Evolutionary conservation across 2,329 filamentous ascomycete genomes (phyloP).

Genomic region (Dactylonectria macrodidyma): DNA sequence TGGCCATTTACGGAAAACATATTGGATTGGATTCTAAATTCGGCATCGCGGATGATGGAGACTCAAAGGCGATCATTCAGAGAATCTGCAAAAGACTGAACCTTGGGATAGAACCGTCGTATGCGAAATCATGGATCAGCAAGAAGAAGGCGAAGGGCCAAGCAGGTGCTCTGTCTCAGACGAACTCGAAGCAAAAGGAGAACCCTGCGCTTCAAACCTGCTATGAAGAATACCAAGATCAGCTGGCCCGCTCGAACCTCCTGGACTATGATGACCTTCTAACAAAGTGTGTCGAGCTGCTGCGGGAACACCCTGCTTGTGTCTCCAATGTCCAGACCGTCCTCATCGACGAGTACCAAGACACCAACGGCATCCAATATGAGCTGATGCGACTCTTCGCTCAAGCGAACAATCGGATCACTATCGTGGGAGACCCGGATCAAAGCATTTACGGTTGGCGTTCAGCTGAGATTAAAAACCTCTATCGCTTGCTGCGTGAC

Average conservation of each 20-base stretch:
- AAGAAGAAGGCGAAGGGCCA: constrained; percentile 73
- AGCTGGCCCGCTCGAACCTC: constrained; percentile 82
- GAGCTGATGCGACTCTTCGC: constrained; percentile 93
- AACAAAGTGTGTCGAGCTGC: constrained; percentile 84
- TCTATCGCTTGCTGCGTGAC: constrained; percentile 82
- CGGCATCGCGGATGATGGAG: constrained; percentile 88
- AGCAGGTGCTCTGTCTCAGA: constrained; percentile 58
- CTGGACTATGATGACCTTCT: constrained; percentile 96
- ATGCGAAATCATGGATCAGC: constrained; percentile 83
- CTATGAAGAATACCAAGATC: constrained; percentile 83
- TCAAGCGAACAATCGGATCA: constrained; percentile 80
- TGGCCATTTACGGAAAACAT: constrained; percentile 85
- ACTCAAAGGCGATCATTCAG: constrained; percentile 84
- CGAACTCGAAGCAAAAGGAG: constrained; percentile 54
- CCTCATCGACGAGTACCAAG: constrained; percentile 97
- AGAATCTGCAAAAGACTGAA: constrained; percentile 85
- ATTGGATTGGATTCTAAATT: constrained; percentile 89
- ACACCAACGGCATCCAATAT: constrained; percentile 96
- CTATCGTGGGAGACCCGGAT: constrained; percentile 95
- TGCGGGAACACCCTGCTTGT: constrained; percentile 81
- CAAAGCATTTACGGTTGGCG: constrained; percentile 98
- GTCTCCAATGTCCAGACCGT: constrained; percentile 93
- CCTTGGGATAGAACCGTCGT: constrained; percentile 77
- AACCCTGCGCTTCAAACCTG: constrained; percentile 75
- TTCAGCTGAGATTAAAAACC: constrained; percentile 91